Conservation (phyloP, 306 rosid genomes). For the Malus fusca region DNA sequence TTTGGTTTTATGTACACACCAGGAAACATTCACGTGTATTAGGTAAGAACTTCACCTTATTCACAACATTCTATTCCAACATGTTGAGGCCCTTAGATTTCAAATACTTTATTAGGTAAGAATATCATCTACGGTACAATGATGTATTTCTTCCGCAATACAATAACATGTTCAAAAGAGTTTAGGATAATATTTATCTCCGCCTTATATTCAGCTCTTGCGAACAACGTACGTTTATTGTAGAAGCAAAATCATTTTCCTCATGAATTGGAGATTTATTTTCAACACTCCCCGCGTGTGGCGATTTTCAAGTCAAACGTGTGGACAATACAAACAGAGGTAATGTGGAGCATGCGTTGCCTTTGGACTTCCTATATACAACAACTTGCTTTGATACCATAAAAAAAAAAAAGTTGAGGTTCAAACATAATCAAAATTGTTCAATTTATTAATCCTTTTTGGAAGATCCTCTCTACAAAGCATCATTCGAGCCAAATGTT, state of each 20-base stretch:
- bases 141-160: background rate
- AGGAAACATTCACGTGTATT: background rate
- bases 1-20: background rate
- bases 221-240: too few species aligned
- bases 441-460: too few species aligned
- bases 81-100: background rate
- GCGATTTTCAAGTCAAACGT: too few species aligned
- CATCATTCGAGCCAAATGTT: too few species aligned
- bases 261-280: too few species aligned
- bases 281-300: rapidly evolving
- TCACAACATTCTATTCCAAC: background rate
- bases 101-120: background rate
- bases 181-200: too few species aligned
- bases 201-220: too few species aligned
- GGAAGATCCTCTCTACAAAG: background rate
- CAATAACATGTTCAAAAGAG: too few species aligned
- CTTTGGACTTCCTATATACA: too few species aligned
- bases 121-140: background rate
- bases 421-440: background rate
- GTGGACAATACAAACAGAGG: rapidly evolving
- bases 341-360: background rate
- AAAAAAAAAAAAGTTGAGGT: too few species aligned
- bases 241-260: too few species aligned
- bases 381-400: rapidly evolving
- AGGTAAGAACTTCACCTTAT: too few species aligned